phyloP scores from a whole-genome alignment of 2,329 filamentous ascomycete species.

The Fonsecaea multimorphosa region DNA sequence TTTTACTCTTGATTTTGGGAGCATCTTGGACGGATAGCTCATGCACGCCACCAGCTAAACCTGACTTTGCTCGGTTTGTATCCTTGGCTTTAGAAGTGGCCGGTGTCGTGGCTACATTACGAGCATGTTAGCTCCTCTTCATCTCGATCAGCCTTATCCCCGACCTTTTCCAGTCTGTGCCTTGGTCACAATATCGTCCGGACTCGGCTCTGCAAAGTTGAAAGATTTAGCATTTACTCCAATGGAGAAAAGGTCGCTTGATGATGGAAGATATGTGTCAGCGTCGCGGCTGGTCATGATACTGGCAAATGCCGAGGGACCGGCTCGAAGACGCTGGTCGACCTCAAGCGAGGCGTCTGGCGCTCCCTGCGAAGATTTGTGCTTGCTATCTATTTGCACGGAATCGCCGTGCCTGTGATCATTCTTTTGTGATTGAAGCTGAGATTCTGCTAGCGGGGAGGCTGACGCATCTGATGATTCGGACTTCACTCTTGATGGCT shows the following conservation, averaged over 20 bases:
- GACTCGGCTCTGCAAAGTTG: conserved; percentile 83
- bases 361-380: background rate
- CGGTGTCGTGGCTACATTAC: conserved; percentile 44
- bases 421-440: background rate
- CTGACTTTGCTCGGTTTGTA: conserved; percentile 29
- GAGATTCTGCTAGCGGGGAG: background rate
- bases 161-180: conserved; percentile 82
- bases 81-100: conserved; percentile 49
- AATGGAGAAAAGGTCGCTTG: conserved; percentile 20
- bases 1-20: conserved; percentile 70
- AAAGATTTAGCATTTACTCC: conserved; percentile 47
- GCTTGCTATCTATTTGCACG: background rate
- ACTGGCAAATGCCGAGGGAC: conserved; percentile 37
- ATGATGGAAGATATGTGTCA: conserved; percentile 3
- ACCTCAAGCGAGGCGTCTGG: conserved; percentile 8
- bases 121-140: conserved; percentile 43
- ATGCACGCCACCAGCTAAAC: conserved; percentile 55
- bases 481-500: conserved; percentile 12
- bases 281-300: conserved; percentile 35
- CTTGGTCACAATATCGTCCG: conserved; percentile 84
- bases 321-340: conserved; percentile 28
- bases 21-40: conserved; percentile 58
- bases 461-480: background rate
- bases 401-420: background rate
- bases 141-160: conserved; percentile 41